Evolutionary conservation across 23 red algal species (phyloP).

Genomic region (Pyropia haitanensis): DNA sequence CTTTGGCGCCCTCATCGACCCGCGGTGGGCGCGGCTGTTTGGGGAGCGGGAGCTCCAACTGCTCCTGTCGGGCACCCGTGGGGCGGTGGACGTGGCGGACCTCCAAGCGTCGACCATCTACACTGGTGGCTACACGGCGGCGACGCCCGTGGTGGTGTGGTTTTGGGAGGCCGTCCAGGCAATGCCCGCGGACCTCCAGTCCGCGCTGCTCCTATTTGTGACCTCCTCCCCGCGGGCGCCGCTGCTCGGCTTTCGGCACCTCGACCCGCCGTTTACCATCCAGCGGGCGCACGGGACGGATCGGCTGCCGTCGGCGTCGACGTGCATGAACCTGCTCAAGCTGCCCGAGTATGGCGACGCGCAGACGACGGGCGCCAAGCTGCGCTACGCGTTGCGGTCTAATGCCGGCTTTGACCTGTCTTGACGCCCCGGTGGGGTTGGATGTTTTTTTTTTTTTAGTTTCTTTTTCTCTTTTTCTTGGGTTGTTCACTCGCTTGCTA

Average conservation of each 20-base stretch:
- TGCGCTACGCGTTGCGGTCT: slow-evolving; percentile 68
- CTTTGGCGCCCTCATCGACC: slow-evolving; percentile 69
- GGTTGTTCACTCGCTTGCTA: too few species aligned
- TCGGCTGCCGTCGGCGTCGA: slow-evolving; percentile 84
- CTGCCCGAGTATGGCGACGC: slow-evolving; percentile 69
- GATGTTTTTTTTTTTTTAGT: too few species aligned
- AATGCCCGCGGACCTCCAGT: slow-evolving; percentile 56
- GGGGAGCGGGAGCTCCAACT: slow-evolving; percentile 74
- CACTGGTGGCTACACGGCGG: slow-evolving; percentile 78
- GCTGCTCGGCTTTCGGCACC: slow-evolving; percentile 87
- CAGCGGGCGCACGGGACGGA: slow-evolving; percentile 84
- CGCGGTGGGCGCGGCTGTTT: slow-evolving; percentile 80
- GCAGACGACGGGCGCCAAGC: slow-evolving; percentile 57
- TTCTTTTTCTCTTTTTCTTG: too few species aligned
- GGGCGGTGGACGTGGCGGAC: slow-evolving; percentile 70
- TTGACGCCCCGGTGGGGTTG: slow-evolving; percentile 7
- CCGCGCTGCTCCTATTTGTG: slow-evolving; percentile 87
- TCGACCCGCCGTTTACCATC: slow-evolving; percentile 89
- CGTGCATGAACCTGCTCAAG: slow-evolving; percentile 98
- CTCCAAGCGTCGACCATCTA: slow-evolving; percentile 68
- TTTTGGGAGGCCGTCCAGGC: slow-evolving; percentile 83
- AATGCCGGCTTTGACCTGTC: slow-evolving; percentile 93
- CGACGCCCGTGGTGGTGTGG: slow-evolving; percentile 54
- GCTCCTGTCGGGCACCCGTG: slow-evolving; percentile 63
- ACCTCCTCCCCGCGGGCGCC: slow-evolving; percentile 88